Evolutionary conservation across 2,329 filamentous ascomycete species (phyloP), one percentile per base, ranked within the genome.

Genomic region (Colletotrichum nymphaeae): DNA sequence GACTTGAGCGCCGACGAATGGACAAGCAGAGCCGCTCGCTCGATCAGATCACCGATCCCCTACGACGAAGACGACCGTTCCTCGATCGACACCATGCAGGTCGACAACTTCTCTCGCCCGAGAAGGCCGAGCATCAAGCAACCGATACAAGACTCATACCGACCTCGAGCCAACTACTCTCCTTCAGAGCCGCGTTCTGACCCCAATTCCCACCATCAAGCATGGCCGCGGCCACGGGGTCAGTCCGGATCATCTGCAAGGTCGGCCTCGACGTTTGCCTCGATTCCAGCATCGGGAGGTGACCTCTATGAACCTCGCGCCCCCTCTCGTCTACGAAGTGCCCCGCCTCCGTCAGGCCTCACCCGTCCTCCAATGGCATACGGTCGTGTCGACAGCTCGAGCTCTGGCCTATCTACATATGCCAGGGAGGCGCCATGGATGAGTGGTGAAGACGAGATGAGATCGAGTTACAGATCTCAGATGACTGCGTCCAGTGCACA

Each of bases 41-140:
- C 77, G 26, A 69, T 75, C 26, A 75, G 72, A 74, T 58, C 76
- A 75, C 35, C 67, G 69, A 37, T 77, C 37, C 62, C 71, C 76
- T 53, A 77, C 74, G 30, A 79, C 74, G 55, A 78, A 79, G 53
- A 76, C 74, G 37, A 74, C 75, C 57, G 79, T 35, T 72, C 65
- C 57, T 74, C 72, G 37, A 69, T 72, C 24, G 73, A 75, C 32
- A 73, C 74, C 26, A 75, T 75, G 66, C 74, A 72, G 70, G 67
- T 89, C 58, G 86, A 87, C 77, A 91, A 91, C 80, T 91, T 91
- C 78, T 91, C 89, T n/a, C 85, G 89, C 52, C 89, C 89, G 55
- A 84, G 89, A 70, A 89, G 89, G 74, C 82, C 84, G 52, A 90
- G 89, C 78, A 83, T 88, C 73, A 84, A 84, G 69, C 86, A 86